Evolutionary conservation across 1,284 basidiomycete species (phyloP), one percentile per base, ranked within the genome.

Genomic region (Porodaedalea pini): DNA sequence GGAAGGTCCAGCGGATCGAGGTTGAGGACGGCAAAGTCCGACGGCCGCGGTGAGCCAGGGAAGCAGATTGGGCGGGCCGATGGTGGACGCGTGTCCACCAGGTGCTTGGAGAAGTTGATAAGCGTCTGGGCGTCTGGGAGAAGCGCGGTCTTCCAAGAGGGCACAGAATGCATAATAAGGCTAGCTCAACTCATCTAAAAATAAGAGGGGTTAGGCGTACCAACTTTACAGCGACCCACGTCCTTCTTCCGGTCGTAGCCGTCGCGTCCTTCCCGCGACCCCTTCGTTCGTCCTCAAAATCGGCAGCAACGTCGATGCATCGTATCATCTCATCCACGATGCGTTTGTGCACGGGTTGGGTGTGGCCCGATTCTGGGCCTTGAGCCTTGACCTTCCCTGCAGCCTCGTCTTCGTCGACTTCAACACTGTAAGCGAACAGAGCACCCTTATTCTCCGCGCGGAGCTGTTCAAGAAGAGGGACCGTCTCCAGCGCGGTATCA

Each of bases 181-280:
- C 32, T 23, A 41, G 25, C 23, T 31, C 25, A 47, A 2, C 1
- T 44, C 19, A 3, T 29, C 45, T 29, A 47, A 47, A 25, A 47
- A 47, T 45, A 45, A 45, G 23, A 27, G 39, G 36, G 32, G 47
- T 23, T 11, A 15, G 2, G 66, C 83, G 61, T 64, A 86, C 90
- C 61, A 92, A 72, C 71, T 94, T 94, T 37, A 94, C 71, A 0
- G 92, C 90, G 36, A 94, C 86, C 81, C 87, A 90, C 0, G 90
- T 91, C 61, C 80, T 78, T 27, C 88, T 70, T 19, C 74, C 75
- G 3, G 62, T 63, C 1, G 13, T 21, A 4, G 8, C 17, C 31
- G 32, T 37, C 10, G 17, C 49, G 7, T 37, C 19, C 3, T 51
- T 48, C 6, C 41, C 27, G 1, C 27, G 8, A 45, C 44, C 0